phyloP scores from a whole-genome alignment of 495 filamentous ascomycete species.

The Elasticomyces elasticus region DNA sequence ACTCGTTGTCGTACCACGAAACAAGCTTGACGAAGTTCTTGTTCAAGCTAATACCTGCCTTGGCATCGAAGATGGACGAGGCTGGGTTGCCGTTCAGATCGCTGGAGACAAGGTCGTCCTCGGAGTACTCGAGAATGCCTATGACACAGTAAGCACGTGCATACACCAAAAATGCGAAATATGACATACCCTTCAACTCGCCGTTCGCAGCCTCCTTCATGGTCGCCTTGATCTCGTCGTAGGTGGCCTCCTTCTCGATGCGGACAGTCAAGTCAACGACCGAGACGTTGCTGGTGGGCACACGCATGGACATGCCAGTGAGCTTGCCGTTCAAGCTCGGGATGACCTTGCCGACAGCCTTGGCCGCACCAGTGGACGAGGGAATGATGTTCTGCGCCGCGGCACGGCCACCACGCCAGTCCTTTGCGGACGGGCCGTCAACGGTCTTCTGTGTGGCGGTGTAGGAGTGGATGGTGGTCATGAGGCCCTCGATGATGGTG shows the following conservation, averaged over 20 bases:
- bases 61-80: conserved; percentile 98
- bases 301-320: conserved; percentile 98
- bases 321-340: conserved; percentile 96
- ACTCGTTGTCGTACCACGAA: conserved; percentile 95
- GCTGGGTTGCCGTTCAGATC: conserved; percentile 83
- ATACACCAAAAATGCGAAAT: neutral
- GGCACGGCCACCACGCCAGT: conserved; percentile 97
- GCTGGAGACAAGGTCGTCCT: conserved; percentile 91
- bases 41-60: conserved; percentile 98
- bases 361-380: conserved; percentile 96
- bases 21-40: conserved; percentile 97
- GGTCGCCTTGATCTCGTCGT: conserved; percentile 87
- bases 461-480: conserved; percentile 99
- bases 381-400: conserved; percentile 99
- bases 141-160: conserved; percentile 22
- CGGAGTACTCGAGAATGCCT: conserved; percentile 89
- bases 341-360: conserved; percentile 99
- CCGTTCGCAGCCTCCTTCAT: conserved; percentile 83
- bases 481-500: conserved; percentile 94
- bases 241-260: conserved; percentile 76
- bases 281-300: conserved; percentile 96
- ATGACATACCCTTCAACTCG: conserved; percentile 66
- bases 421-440: conserved; percentile 93
- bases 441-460: conserved; percentile 99
- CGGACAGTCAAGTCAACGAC: conserved; percentile 96